These are phyloP conservation scores for Colletotrichum echinochloae DNA, from an alignment of 2,329 filamentous ascomycete genomes.

Conservation along the genomic window DNA sequence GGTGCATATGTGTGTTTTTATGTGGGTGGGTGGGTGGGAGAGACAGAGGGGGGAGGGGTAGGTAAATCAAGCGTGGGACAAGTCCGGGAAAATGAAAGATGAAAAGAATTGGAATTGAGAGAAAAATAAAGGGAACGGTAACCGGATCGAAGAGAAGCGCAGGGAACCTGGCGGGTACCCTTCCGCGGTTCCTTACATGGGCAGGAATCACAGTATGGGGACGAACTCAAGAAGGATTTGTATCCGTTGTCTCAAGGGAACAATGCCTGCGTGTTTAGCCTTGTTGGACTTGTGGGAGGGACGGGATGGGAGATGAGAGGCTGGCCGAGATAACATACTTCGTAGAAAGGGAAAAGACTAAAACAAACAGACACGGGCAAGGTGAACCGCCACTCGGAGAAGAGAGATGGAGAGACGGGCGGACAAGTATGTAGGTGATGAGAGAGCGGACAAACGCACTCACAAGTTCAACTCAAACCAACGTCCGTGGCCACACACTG, in stretches of 20 bases:
- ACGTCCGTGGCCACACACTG: not conserved
- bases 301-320: not conserved
- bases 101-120: not conserved
- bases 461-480: not conserved
- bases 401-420: not conserved
- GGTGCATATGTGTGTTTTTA: not conserved
- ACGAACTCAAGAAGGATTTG: not conserved
- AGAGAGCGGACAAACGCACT: not conserved
- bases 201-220: not conserved
- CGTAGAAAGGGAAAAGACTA: not conserved
- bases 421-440: too few relatives aligned
- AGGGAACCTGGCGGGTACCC: not conserved
- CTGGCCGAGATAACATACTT: not conserved
- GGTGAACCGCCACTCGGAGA: not conserved
- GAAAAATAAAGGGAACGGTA: too few relatives aligned
- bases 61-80: too few relatives aligned
- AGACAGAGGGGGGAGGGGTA: not conserved
- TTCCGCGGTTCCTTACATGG: slow-evolving; percentile 1
- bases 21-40: too few relatives aligned
- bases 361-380: not conserved
- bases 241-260: not conserved
- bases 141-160: not conserved
- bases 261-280: not conserved
- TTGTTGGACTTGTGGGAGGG: not conserved
- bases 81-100: too few relatives aligned